Base-by-base conservation (phyloP, 2,329 filamentous ascomycete species). In the Paraphoma sp. region DNA sequence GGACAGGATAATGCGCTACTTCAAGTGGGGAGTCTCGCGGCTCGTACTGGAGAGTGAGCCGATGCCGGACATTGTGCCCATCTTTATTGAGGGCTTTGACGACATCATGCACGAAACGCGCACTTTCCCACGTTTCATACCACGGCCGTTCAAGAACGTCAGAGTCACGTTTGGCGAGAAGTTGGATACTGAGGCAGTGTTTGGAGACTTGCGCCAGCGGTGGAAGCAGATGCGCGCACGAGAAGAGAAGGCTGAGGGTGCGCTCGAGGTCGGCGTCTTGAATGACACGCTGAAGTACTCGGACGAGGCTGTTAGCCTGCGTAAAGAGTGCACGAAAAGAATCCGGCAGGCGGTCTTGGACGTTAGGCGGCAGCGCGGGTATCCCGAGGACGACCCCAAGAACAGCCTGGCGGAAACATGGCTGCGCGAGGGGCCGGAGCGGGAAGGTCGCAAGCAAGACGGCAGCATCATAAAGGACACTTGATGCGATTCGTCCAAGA, bases 11-110 rank as follows among this genome's bases (percentile, higher is more conserved):
- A 89, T 98, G 83, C 90, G 95, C 30, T 99, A 99, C 79, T 98
- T 98, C 86, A 97, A 97, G 81, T 99, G 95, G 95, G 95, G 95
- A 1, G 84, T 98, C 1, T 92, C 94, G 6, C 87, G 95, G 2
- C 83, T 98, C 55, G 95, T 99, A 55, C 86, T 99, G 45, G 95
- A 99, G 77, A 87, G 89, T 45, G 90, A 94, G 47, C 92, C 92
- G 3, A 88, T 91, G 60, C 95, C 95, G 0, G 91, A 96, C 65
- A 85, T 99, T 17, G 85, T 99, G 36, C 93, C 95, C 43, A 94
- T 99, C 79, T 99, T 96, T 82, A 89, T 98, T 48, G 92, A 97
- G 69, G 95, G 95, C 29, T 90, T 91, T 14, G 90, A 97, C 72
- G 80, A 89, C 56, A 83, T 97, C 65, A 97, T 98, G 94, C 85